Evolutionary conservation across 139 green algal genomes (phyloP).

Genomic region (Haematococcus lacustris): DNA sequence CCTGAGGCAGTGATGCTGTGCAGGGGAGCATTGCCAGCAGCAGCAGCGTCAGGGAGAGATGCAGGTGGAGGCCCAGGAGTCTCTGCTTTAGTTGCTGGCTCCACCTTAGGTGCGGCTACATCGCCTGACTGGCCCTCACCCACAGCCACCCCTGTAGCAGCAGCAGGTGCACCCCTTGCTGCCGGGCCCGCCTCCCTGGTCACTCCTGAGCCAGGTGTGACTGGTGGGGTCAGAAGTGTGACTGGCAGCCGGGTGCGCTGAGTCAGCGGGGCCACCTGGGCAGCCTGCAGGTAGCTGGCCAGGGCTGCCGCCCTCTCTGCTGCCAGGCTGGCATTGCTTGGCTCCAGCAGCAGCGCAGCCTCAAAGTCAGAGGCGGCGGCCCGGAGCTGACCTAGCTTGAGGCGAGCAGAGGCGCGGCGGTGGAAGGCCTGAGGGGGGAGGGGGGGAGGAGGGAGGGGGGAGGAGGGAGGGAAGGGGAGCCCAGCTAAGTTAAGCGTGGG

Average conservation of each 20-base stretch:
- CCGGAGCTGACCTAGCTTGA: conserved; percentile 30
- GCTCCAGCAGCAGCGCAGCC: conserved; percentile 53
- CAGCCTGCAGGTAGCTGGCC: conserved; percentile 2
- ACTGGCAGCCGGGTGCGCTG: conserved; percentile 2
- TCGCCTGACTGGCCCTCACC: neutral
- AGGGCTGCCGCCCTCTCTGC: conserved; percentile 35
- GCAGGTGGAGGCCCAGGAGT: no score
- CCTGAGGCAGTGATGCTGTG: no score
- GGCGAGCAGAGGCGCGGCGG: conserved; percentile 44
- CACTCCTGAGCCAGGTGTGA: neutral
- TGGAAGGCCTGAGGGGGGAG: conserved; percentile 41
- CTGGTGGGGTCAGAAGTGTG: neutral
- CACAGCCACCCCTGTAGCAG: neutral
- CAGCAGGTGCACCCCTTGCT: neutral
- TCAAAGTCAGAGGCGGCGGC: conserved; percentile 62
- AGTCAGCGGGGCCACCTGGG: conserved; percentile 5
- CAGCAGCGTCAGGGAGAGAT: no score
- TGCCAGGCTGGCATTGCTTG: conserved; percentile 37
- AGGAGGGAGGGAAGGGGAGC: neutral
- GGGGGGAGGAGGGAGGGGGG: neutral
- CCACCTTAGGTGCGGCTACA: neutral
- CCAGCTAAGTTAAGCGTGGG: neutral
- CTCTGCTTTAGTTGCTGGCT: neutral
- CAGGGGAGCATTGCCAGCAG: no score
- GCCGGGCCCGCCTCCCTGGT: neutral